Evolutionary conservation across 352 stramenopile species (phyloP).

Genomic region (Globisporangium barbulae): DNA sequence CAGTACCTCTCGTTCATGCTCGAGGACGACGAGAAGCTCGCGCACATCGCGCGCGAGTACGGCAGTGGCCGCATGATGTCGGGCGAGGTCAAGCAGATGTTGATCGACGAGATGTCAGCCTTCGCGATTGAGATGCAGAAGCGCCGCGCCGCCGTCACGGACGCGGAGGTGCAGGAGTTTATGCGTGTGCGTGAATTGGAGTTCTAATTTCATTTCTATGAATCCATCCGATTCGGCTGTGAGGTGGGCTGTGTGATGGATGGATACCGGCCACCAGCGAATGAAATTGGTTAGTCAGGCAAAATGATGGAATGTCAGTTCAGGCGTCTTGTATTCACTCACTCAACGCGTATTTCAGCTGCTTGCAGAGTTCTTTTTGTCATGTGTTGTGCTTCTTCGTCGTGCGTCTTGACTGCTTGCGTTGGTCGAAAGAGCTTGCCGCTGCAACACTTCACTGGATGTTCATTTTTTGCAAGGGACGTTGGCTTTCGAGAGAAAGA

Average conservation of each 20-base stretch:
- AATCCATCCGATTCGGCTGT: neutral
- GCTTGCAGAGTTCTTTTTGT: neutral
- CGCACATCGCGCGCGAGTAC: constrained; percentile 94
- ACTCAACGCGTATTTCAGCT: neutral
- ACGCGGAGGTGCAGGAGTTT: constrained; percentile 96
- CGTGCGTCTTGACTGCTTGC: neutral
- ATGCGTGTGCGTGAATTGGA: constrained; percentile 93
- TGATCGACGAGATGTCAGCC: constrained; percentile 92
- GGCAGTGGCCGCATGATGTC: constrained; percentile 95
- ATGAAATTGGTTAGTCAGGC: neutral
- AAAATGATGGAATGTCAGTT: neutral
- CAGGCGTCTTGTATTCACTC: constrained; percentile 2
- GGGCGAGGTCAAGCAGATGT: constrained; percentile 96
- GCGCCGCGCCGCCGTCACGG: constrained; percentile 90
- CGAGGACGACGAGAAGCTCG: constrained; percentile 97
- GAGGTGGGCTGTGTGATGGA: neutral
- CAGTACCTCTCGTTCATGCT: constrained; percentile 99
- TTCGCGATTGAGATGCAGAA: constrained; percentile 96
- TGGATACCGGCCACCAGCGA: neutral
- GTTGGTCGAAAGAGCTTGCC: neutral
- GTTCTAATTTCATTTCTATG: constrained; percentile 52
- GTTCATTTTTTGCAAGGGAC: neutral
- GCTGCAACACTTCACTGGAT: neutral
- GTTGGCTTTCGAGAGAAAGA: neutral
- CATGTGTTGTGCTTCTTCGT: neutral